These are phyloP conservation scores for Biscogniauxia mediterranea DNA, from an alignment of 2,329 filamentous ascomycete genomes.

Conservation along the genomic window DNA sequence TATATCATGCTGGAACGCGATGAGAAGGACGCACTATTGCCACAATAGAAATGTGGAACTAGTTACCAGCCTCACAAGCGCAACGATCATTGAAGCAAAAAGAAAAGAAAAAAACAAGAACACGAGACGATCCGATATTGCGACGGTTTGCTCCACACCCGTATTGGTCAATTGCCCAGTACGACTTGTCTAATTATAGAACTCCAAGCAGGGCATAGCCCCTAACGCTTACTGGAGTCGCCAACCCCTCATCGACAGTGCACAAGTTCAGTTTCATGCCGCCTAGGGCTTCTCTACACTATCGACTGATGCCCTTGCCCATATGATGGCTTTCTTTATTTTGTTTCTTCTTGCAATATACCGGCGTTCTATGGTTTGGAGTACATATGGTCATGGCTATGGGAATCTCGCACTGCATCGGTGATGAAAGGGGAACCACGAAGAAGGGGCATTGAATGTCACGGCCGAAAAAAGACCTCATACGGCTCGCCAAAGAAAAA, in stretches of 20 bases:
- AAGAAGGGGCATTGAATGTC: background rate
- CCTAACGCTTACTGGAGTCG: background rate
- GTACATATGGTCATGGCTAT: conserved; percentile 14
- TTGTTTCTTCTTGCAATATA: conserved; percentile 5
- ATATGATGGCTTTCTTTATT: conserved; percentile 19
- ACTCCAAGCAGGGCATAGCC: background rate
- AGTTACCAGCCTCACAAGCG: conserved; percentile 6
- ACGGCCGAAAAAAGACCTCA: background rate
- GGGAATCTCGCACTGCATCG: conserved; percentile 11
- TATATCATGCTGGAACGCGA: conserved; percentile 32
- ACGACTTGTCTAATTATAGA: background rate
- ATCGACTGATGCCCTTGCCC: conserved; percentile 12
- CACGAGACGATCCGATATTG: background rate
- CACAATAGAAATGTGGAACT: conserved; percentile 25
- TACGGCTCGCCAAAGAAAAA: background rate
- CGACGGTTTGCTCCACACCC: background rate
- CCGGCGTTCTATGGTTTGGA: conserved; percentile 22
- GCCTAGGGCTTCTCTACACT: background rate
- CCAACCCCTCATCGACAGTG: conserved; percentile 6
- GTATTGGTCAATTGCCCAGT: background rate
- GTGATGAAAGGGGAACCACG: background rate
- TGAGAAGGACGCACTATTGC: conserved; percentile 33
- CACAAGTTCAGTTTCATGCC: conserved; percentile 1
- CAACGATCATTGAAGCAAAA: conserved; percentile 1
- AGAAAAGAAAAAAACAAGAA: background rate